Percentiles rank a stretch among this genome's conserved stretches.
phyloP scores from a whole-genome alignment of 768 basidiomycete species.

The Russula vinacea region DNA sequence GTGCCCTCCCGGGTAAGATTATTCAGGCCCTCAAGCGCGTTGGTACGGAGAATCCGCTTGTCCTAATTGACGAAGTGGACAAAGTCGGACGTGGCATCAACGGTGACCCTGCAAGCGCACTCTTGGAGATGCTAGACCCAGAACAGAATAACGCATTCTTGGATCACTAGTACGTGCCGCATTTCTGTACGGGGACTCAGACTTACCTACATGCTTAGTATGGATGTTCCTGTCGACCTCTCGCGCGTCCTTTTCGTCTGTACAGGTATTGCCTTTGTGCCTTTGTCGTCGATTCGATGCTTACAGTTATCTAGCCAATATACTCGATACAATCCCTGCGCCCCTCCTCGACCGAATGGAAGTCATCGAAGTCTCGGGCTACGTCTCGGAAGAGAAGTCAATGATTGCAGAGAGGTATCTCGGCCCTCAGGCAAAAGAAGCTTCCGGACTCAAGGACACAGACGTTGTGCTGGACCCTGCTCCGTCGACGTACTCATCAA shows the following conservation, averaged over 20 bases:
- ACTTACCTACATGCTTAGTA: conserved; percentile 44
- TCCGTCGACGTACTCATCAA: conserved; percentile 89
- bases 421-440: conserved; percentile 89
- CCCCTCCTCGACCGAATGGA: conserved; percentile 96
- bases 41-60: conserved; percentile 90
- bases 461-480: conserved; percentile 81
- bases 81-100: conserved; percentile 91
- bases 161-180: conserved; percentile 81
- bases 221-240: conserved; percentile 95
- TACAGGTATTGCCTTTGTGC: conserved; percentile 51
- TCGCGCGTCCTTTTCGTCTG: conserved; percentile 97
- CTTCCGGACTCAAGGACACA: conserved; percentile 79
- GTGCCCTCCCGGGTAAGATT: conserved; percentile 90
- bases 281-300: neutral
- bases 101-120: conserved; percentile 87
- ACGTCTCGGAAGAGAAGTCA: conserved; percentile 90
- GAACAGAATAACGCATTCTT: conserved; percentile 94
- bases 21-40: conserved; percentile 92
- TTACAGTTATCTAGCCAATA: conserved; percentile 57
- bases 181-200: neutral
- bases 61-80: conserved; percentile 95
- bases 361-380: conserved; percentile 90
- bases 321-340: too few species aligned
- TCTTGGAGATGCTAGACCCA: conserved; percentile 91
- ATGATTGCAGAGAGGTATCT: conserved; percentile 86